Base-by-base conservation (phyloP, 176 grass and related monocot genomes). In the Secale cereale region DNA sequence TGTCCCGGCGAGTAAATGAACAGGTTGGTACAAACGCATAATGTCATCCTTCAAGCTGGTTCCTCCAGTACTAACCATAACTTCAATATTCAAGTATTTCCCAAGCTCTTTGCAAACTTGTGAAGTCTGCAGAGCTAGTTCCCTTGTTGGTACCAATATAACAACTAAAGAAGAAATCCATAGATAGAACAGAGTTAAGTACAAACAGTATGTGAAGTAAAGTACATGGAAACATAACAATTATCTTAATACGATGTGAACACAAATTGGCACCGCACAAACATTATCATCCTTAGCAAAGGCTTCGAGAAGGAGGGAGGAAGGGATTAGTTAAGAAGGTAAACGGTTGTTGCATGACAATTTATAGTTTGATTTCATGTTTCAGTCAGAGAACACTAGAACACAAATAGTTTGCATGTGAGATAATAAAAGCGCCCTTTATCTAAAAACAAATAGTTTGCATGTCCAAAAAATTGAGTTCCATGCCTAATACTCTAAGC, bases 101-200 rank as follows among this genome's bases (percentile, higher is more conserved):
- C 93, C 96, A 14, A 98, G 91, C 83, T 98, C 96, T 77, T 98
- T 98, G 76, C 96, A 98, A 35, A 98, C 96, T 94, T 98, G 96
- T 59, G 93, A 98, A 59, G 96, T 98, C 63, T 98, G 96, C 39
- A 98, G 78, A 23, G 96, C 93, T 82, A 98, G 78, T 74, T 98
- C 96, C 81, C 96, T 93, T 83, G 96, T 98, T 67, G 96, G 96
- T 64, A 98, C 91, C 87, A 98, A 89, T 85, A 98, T 98, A 59
- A 94, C 93, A 87, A 95, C 96, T 98, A 79, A 54, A 90, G 36
- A 81, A 66, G 30, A 76, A 39, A 66, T n/a, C 5, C 65, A 78
- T 33, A 59, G 60, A 81, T 41, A 43, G 40, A 77, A 29, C 0
- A 77, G 63, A 27, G 35, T 59, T 83, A 27, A 67, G 7, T 52